Conservation (phyloP, 106 monocot species). For the Dendrobium huoshanense region DNA sequence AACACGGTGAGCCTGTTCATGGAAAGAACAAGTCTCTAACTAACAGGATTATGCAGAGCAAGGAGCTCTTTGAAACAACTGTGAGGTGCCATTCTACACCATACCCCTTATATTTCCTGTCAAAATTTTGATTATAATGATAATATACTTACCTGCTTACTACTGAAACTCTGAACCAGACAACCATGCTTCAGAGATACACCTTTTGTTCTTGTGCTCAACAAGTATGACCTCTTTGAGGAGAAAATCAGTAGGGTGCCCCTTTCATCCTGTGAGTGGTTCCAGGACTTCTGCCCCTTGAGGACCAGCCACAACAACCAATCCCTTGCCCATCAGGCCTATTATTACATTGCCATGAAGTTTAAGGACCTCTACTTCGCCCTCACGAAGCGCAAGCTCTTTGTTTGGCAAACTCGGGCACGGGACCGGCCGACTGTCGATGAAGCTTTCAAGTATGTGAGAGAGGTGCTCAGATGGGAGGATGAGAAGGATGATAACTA, state of each 20-base stretch:
- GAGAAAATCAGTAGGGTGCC: slow-evolving; percentile 56
- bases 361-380: slow-evolving; percentile 76
- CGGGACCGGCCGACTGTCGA: slow-evolving; percentile 61
- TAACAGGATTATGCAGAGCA: slow-evolving; percentile 93
- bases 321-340: slow-evolving; percentile 72
- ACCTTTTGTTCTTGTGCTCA: slow-evolving; percentile 74
- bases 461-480: slow-evolving; percentile 85
- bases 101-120: background rate
- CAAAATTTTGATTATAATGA: background rate
- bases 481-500: slow-evolving; percentile 65
- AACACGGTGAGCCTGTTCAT: slow-evolving; percentile 28
- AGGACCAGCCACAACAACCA: slow-evolving; percentile 56
- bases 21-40: slow-evolving; percentile 27
- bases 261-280: slow-evolving; percentile 69
- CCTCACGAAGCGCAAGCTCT: slow-evolving; percentile 54
- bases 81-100: slow-evolving; percentile 31
- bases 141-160: background rate
- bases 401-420: slow-evolving; percentile 73
- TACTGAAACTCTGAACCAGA: slow-evolving; percentile 23
- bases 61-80: slow-evolving; percentile 84
- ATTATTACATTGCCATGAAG: slow-evolving; percentile 80
- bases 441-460: slow-evolving; percentile 77
- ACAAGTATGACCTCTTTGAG: slow-evolving; percentile 87
- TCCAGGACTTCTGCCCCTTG: slow-evolving; percentile 71
- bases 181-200: slow-evolving; percentile 78